Percentiles rank a stretch among this genome's conserved stretches.
Evolutionary conservation across 208 protist species (phyloP).

Genomic region (Leishmania martiniquensis): DNA sequence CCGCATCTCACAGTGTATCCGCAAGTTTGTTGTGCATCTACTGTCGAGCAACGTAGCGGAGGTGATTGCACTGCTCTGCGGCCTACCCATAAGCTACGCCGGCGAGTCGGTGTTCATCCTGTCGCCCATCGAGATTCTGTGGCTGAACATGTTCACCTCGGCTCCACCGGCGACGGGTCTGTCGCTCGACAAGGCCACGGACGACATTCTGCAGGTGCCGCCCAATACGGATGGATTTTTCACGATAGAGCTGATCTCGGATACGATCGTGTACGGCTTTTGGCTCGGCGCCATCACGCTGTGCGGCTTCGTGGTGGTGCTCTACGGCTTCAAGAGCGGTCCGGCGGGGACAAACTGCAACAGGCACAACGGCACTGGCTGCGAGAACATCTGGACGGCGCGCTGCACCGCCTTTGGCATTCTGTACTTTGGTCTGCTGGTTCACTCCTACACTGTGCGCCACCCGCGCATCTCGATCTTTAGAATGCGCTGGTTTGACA

Average conservation of each 20-base stretch:
- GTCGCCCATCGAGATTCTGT: constrained; percentile 93
- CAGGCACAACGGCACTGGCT: constrained; percentile 41
- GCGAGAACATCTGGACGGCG: constrained; percentile 71
- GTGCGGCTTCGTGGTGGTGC: constrained; percentile 58
- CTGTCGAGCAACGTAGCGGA: constrained; percentile 90
- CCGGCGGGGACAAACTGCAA: constrained; percentile 74
- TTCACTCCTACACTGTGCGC: constrained; percentile 92
- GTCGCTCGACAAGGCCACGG: constrained; percentile 73
- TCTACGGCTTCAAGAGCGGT: constrained; percentile 71
- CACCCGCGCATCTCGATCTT: constrained; percentile 78
- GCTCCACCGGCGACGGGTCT: constrained; percentile 77
- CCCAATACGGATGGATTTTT: constrained; percentile 85
- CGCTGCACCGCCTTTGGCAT: constrained; percentile 83
- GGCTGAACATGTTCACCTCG: constrained; percentile 92
- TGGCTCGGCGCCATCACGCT: constrained; percentile 76
- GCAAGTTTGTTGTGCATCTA: constrained; percentile 91
- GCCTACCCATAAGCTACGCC: constrained; percentile 75
- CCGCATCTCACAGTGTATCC: constrained; percentile 86
- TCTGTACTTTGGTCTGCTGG: constrained; percentile 86
- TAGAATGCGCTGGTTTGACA: constrained; percentile 88
- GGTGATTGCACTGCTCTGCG: constrained; percentile 89
- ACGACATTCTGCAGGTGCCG: constrained; percentile 80
- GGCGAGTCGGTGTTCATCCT: constrained; percentile 77
- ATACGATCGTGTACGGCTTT: constrained; percentile 86
- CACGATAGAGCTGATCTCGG: constrained; percentile 77